Conservation (phyloP, 352 stramenopile genomes). For the Labyrinthula sp. region DNA sequence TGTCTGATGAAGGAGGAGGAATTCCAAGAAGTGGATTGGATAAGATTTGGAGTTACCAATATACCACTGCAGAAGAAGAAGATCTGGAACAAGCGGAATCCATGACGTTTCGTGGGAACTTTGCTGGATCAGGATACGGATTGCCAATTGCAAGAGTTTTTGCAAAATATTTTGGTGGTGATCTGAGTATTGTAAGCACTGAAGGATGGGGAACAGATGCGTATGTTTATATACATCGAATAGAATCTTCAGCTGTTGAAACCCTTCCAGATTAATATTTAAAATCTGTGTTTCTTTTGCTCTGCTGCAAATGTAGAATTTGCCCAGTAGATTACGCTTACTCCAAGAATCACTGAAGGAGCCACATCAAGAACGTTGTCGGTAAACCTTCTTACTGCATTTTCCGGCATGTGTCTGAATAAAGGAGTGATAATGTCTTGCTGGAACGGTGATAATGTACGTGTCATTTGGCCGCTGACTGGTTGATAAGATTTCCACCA, state of each 20-base stretch:
- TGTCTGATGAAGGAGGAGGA: slow-evolving; percentile 66
- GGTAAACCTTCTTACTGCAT: no score
- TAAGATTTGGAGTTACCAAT: slow-evolving; percentile 73
- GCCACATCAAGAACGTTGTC: no score
- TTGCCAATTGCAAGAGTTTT: slow-evolving; percentile 64
- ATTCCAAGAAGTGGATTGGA: slow-evolving; percentile 62
- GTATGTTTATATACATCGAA: slow-evolving; percentile 63
- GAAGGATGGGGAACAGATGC: slow-evolving; percentile 70
- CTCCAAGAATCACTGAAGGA: no score
- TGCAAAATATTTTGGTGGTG: slow-evolving; percentile 67
- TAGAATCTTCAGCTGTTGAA: slow-evolving; percentile 31
- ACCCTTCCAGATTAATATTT: slow-evolving; percentile 17
- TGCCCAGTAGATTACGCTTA: no score
- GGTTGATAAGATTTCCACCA: no score
- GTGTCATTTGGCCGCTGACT: no score
- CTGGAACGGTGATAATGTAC: no score
- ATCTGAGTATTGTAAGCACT: slow-evolving; percentile 73
- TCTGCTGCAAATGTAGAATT: no score
- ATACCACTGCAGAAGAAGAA: slow-evolving; percentile 49
- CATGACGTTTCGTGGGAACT: slow-evolving; percentile 27
- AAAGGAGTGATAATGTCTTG: no score
- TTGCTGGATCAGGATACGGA: slow-evolving; percentile 53
- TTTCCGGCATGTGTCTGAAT: no score
- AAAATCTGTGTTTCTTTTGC: no score
- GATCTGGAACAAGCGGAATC: slow-evolving; percentile 14